Evolutionary conservation across 345 rosid species (phyloP).

Genomic region (Linum tenue): DNA sequence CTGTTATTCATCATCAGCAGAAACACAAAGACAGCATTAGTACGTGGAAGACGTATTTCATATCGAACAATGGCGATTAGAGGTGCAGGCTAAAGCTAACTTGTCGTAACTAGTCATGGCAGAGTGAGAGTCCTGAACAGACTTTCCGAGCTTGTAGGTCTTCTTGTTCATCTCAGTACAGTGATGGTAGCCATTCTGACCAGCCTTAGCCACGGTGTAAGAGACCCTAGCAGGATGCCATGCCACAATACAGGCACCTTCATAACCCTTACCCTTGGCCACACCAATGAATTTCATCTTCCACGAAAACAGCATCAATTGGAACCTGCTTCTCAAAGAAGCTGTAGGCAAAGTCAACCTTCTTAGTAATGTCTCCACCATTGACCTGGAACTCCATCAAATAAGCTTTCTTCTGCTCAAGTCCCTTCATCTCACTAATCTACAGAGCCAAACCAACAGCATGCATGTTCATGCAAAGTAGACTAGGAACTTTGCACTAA

Average conservation of each 20-base stretch:
- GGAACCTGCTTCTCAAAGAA: constrained; percentile 87
- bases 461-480: too few relatives aligned
- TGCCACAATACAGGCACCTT: constrained; percentile 88
- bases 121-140: constrained; percentile 50
- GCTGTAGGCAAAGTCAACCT: constrained; percentile 64
- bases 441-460: too few relatives aligned
- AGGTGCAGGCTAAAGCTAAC: constrained; percentile 17
- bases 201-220: constrained; percentile 85
- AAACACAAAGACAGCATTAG: not conserved
- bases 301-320: constrained; percentile 64
- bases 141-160: constrained; percentile 64
- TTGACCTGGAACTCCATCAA: constrained; percentile 83
- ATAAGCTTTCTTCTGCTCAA: constrained; percentile 89
- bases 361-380: constrained; percentile 66
- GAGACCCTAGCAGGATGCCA: constrained; percentile 97
- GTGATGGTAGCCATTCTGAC: constrained; percentile 94
- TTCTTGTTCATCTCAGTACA: constrained; percentile 89
- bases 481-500: too few relatives aligned
- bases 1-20: constrained; percentile 21
- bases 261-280: constrained; percentile 83
- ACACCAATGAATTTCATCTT: constrained; percentile 87
- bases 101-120: constrained; percentile 73
- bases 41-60: not conserved
- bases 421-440: constrained; percentile 83
- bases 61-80: too few relatives aligned